Evolutionary conservation across 2,329 filamentous ascomycete genomes (phyloP).

Genomic region (Fusarium foetens): DNA sequence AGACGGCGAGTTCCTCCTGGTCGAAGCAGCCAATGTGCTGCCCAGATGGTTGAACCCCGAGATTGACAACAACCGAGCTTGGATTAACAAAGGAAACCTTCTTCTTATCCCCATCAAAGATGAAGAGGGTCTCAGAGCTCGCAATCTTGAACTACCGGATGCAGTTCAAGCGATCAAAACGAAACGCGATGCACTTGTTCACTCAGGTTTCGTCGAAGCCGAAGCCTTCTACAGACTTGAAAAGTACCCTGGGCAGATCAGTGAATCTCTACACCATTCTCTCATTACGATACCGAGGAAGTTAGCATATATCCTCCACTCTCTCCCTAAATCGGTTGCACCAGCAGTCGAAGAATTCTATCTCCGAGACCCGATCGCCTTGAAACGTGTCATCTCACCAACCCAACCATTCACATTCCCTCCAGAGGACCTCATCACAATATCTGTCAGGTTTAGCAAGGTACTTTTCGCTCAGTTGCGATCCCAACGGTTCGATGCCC

Average conservation of each 20-base stretch:
- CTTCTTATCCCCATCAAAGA: conserved; percentile 73
- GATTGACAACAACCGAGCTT: conserved; percentile 86
- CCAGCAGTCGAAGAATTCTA: conserved; percentile 93
- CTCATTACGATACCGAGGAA: conserved; percentile 81
- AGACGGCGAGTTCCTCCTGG: conserved; percentile 94
- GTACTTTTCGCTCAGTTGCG: conserved; percentile 91
- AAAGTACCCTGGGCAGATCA: conserved; percentile 83
- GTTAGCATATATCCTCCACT: conserved; percentile 81
- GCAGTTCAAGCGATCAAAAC: conserved; percentile 70
- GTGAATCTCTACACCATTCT: conserved; percentile 79
- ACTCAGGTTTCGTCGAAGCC: conserved; percentile 79
- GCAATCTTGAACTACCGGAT: conserved; percentile 68
- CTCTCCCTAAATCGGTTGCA: conserved; percentile 79
- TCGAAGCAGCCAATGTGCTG: conserved; percentile 89
- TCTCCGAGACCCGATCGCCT: conserved; percentile 80
- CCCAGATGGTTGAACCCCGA: conserved; percentile 94
- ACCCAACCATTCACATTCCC: conserved; percentile 70
- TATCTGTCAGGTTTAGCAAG: conserved; percentile 85
- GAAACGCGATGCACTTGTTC: conserved; percentile 68
- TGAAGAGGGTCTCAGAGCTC: conserved; percentile 45
- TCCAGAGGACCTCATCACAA: conserved; percentile 80
- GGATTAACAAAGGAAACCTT: conserved; percentile 83
- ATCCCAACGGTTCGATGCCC: conserved; percentile 82
- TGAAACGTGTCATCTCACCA: conserved; percentile 73
- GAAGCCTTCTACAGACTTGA: conserved; percentile 91